Percentiles rank a stretch among this genome's conserved stretches.
phyloP scores from a whole-genome alignment of 1,139 yeast genomes.

The Pichia sp. region DNA sequence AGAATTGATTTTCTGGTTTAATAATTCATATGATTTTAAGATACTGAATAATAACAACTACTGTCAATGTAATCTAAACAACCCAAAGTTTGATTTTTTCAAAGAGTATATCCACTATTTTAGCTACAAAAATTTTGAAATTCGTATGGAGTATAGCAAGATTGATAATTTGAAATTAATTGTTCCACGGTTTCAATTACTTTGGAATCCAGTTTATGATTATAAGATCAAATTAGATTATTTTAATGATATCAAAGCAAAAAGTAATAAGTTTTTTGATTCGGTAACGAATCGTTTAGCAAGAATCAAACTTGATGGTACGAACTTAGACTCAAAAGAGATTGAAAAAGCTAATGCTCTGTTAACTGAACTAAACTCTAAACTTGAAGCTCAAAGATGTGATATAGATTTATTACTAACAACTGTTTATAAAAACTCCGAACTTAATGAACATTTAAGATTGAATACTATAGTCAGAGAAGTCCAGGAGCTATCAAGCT shows the following conservation, averaged over 20 bases:
- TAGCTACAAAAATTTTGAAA: constrained; percentile 73
- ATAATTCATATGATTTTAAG: constrained; percentile 10
- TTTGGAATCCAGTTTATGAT: constrained; percentile 70
- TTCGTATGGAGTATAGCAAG: constrained; percentile 67
- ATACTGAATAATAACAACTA: constrained; percentile 6
- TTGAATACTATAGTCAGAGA: constrained; percentile 64
- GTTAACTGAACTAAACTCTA: constrained; percentile 51
- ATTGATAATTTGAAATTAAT: constrained; percentile 73
- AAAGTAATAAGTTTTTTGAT: constrained; percentile 57
- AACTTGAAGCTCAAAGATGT: constrained; percentile 46
- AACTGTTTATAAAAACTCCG: constrained; percentile 47
- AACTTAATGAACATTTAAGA: constrained; percentile 60
- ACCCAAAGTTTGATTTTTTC: constrained; percentile 37
- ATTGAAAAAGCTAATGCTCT: constrained; percentile 60
- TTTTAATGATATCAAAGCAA: constrained; percentile 46
- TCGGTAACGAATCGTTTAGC: constrained; percentile 67
- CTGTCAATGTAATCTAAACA: constrained; percentile 69
- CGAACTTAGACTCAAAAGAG: constrained; percentile 51
- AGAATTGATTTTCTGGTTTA: constrained; percentile 69
- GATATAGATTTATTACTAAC: constrained; percentile 42
- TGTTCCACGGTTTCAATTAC: constrained; percentile 66
- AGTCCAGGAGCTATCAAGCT: constrained; percentile 75
- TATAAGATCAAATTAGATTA: constrained; percentile 63
- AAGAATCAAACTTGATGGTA: constrained; percentile 73
- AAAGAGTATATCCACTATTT: constrained; percentile 78